Evolutionary conservation across 495 filamentous ascomycete genomes (phyloP), one percentile per base, ranked within the genome.

Genomic region (Choiromyces venosus): DNA sequence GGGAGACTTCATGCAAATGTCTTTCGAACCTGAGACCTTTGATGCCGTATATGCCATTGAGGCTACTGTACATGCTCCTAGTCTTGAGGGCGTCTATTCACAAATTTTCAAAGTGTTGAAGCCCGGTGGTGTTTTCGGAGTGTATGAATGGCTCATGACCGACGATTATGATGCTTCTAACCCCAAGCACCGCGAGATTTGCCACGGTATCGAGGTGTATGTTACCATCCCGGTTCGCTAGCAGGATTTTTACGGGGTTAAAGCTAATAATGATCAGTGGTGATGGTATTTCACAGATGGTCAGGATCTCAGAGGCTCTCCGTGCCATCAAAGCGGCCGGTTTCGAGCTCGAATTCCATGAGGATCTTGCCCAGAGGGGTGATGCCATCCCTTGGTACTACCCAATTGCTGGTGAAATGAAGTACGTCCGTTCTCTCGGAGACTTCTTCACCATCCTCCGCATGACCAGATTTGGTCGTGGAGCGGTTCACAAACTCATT

Each of bases 1-100:
- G 88, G 94, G 95, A 66, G 96, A 98, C 80, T 99, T 98, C 85
- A 98, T 97, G 94, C 95, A 99, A 89, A 98, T 99, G 94, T 90
- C 88, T 42, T 99, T 98, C 87, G 91, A 92, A 66, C 88, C 93
- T 78, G 91, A 96, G 86, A 86, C 82, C 66, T 99, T 99, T 84
- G 96, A 99, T 75, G 93, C 92, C 77, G 95, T 99, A 66, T 80
- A 99, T 81, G 95, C 96, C 73, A 99, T 99, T 80, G 95, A 99
- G 84, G 95, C 95, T 9, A 99, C 95, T 37, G 92, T 95, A 52
- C 96, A 99, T 83, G 95, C 95, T 4, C 95, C 96, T 67, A 91
- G 90, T 77, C 88, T 99, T n/a, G 93, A 91, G 74, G 96, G 93
- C 73, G 93, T 99, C 68, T 99, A 99, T 84, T 88, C 86, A 82